These are phyloP conservation scores for Warburgia ugandensis DNA, from an alignment of 164 flowering plant genomes.

Conservation along the genomic window DNA sequence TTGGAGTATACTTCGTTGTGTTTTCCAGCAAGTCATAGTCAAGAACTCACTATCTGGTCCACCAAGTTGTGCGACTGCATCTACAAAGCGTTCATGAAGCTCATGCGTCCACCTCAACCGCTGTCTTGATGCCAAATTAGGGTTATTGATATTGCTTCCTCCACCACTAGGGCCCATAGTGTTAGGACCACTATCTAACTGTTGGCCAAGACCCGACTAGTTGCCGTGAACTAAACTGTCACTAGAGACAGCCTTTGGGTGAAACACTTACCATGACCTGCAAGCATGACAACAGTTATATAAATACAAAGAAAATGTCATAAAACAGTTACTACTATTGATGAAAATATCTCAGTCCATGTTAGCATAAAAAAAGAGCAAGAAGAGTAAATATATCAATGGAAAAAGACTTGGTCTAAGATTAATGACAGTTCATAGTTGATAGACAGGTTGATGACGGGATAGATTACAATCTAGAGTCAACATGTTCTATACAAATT, in stretches of 20 bases:
- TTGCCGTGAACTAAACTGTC: constrained; percentile 26
- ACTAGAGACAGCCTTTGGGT: constrained; percentile 29
- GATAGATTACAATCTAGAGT: too few relatives aligned
- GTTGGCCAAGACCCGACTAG: constrained; percentile 28
- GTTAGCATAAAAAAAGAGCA: too few relatives aligned
- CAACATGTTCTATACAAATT: too few relatives aligned
- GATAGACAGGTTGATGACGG: too few relatives aligned
- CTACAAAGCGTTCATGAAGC: constrained; percentile 91
- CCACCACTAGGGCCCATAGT: constrained; percentile 36
- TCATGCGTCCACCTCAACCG: constrained; percentile 91
- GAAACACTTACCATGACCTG: constrained; percentile 27
- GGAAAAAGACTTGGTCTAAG: too few relatives aligned
- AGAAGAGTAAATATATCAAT: too few relatives aligned
- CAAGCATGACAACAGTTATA: neutral
- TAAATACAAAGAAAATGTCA: neutral
- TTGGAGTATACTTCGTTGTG: too few relatives aligned
- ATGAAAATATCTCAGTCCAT: too few relatives aligned
- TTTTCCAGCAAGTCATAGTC: too few relatives aligned
- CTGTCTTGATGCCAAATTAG: constrained; percentile 67
- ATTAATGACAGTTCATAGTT: too few relatives aligned
- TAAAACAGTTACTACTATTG: too few relatives aligned
- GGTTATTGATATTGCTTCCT: constrained; percentile 33
- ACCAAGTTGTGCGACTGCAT: constrained; percentile 92
- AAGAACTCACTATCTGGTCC: constrained; percentile 85
- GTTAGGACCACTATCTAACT: constrained; percentile 25